Percentiles rank a stretch among this genome's conserved stretches.
These are phyloP conservation scores for Manihot esculenta DNA, from an alignment of 441 rosid genomes.

Conservation along the genomic window DNA sequence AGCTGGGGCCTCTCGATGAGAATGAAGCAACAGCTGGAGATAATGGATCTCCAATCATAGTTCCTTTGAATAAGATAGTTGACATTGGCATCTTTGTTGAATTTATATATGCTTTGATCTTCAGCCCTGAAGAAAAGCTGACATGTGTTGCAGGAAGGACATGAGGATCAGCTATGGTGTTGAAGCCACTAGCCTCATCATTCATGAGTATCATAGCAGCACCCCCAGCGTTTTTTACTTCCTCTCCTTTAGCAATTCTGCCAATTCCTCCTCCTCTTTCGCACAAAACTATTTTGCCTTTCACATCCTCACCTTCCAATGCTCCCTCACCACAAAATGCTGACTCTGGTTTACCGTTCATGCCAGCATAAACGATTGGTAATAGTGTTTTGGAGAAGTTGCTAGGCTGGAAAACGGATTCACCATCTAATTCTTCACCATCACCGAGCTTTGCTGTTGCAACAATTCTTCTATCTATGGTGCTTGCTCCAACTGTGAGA, in stretches of 20 bases:
- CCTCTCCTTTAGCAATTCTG: slow-evolving; percentile 26
- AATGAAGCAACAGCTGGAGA: slow-evolving; percentile 45
- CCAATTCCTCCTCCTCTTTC: slow-evolving; percentile 34
- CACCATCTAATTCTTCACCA: slow-evolving; percentile 40
- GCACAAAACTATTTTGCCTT: slow-evolving; percentile 38
- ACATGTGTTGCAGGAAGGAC: slow-evolving; percentile 54
- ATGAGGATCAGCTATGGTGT: slow-evolving; percentile 31
- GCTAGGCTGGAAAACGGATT: slow-evolving; percentile 36
- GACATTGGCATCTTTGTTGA: slow-evolving; percentile 35
- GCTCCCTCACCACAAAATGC: slow-evolving; percentile 38
- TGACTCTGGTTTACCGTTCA: slow-evolving; percentile 28
- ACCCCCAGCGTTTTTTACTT: slow-evolving; percentile 44
- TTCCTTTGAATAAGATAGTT: slow-evolving; percentile 45
- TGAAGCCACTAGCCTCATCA: slow-evolving; percentile 28
- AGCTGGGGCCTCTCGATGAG: slow-evolving; percentile 50
- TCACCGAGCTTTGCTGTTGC: slow-evolving; percentile 43
- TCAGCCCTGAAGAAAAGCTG: slow-evolving; percentile 35
- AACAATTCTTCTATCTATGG: slow-evolving; percentile 34
- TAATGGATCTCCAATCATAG: slow-evolving; percentile 30
- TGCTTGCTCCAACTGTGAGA: slow-evolving; percentile 56
- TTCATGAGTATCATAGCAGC: slow-evolving; percentile 49
- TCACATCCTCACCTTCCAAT: slow-evolving; percentile 26
- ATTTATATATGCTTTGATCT: slow-evolving; percentile 47
- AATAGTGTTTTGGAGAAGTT: slow-evolving; percentile 27
- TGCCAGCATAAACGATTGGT: slow-evolving; percentile 41